Evolutionary conservation across 805 yeast species (phyloP).

Genomic region (Saturnispora sanitii): DNA sequence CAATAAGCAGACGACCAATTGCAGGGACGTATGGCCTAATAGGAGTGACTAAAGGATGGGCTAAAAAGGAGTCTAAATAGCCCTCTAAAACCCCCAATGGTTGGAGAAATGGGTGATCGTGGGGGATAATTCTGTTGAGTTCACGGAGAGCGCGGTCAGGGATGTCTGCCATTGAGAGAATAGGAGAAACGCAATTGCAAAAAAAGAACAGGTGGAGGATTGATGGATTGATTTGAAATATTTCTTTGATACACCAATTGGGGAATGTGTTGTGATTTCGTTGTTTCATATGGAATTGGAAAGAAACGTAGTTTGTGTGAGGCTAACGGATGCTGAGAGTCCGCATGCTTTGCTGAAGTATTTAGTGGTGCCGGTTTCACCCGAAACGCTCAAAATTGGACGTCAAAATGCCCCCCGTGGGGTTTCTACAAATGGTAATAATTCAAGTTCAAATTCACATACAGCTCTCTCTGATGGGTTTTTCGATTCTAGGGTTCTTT

Average conservation of each 20-base stretch:
- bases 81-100: conserved; percentile 37
- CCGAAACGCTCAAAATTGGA: conserved; percentile 80
- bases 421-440: conserved; percentile 34
- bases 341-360: conserved; percentile 42
- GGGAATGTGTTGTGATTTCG: too few species aligned
- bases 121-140: conserved; percentile 24
- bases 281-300: too few species aligned
- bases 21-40: conserved; percentile 73
- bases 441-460: not conserved
- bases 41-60: conserved; percentile 40
- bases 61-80: conserved; percentile 43
- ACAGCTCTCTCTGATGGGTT: conserved; percentile 74
- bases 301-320: conserved; percentile 47
- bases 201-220: too few species aligned
- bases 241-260: too few species aligned
- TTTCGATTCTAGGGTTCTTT: conserved; percentile 87
- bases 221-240: too few species aligned
- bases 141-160: conserved; percentile 16
- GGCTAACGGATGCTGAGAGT: conserved; percentile 35
- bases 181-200: too few species aligned
- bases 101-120: conserved; percentile 24
- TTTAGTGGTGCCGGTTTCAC: conserved; percentile 67
- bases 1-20: conserved; percentile 81
- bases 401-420: conserved; percentile 68
- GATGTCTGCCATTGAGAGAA: not conserved